phyloP scores from a whole-genome alignment of 371 early-diverging fungal genomes.

The Parasitella parasitica region DNA sequence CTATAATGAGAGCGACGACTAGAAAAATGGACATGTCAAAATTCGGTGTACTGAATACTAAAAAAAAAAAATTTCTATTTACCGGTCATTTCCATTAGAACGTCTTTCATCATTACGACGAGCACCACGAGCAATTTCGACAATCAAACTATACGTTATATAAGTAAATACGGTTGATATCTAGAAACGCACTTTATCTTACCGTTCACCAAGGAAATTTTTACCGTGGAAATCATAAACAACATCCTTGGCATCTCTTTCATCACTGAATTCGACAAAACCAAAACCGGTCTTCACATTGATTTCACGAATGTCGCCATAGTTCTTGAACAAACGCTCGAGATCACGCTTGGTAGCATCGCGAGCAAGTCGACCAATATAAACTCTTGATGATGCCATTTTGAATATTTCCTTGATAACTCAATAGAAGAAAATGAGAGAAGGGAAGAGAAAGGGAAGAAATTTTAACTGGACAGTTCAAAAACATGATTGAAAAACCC shows the following conservation, averaged over 20 bases:
- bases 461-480: neutral
- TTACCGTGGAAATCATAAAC: conserved; percentile 71
- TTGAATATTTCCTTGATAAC: neutral
- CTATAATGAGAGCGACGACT: conserved; percentile 61
- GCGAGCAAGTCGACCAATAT: conserved; percentile 70
- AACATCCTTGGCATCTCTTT: conserved; percentile 75
- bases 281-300: conserved; percentile 77
- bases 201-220: conserved; percentile 77
- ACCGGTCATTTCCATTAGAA: conserved; percentile 36
- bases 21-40: conserved; percentile 11
- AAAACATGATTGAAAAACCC: neutral
- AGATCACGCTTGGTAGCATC: conserved; percentile 70
- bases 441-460: neutral
- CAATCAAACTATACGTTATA: conserved; percentile 56
- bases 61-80: neutral
- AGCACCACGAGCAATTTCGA: conserved; percentile 73
- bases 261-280: conserved; percentile 75
- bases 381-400: conserved; percentile 61
- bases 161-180: neutral
- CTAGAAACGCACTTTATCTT: conserved; percentile 9
- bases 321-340: conserved; percentile 66
- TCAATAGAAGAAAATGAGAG: neutral
- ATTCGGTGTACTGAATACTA: neutral
- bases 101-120: conserved; percentile 55
- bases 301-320: conserved; percentile 73